Evolutionary conservation across 176 grass and related monocot genomes (phyloP), one percentile per base, ranked within the genome.

Genomic region (Hsuehochloa calcarea): DNA sequence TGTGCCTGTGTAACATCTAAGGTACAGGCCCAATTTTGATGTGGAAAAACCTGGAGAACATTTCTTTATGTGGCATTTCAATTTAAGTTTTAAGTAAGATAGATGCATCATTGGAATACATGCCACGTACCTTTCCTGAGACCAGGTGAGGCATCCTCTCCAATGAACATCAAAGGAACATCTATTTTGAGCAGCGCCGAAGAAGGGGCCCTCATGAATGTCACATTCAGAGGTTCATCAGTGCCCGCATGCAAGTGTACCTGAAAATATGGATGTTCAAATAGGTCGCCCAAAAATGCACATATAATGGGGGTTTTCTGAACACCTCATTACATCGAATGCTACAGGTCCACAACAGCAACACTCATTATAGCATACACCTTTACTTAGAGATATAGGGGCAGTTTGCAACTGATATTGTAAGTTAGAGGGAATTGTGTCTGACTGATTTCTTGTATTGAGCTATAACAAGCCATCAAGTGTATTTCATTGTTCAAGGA

Each of bases 61-160:
- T 68, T 38, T 62, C 3, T 80, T 12, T 6, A 17, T 60, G 76
- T 44, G 37, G 25, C 17, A 31, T 85, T 50, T 50, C n/a, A 17
- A 25, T 54, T 19, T 37, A 37, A 46, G 44, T 46, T 23, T 40
- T 23, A 71, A 3, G 20, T 4, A 64, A 83, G 5, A 84, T 39
- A 59, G 15, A 78, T 50, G 67, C 14, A 72, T 4, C 25, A 66
- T 12, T 20, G 19, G 5, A 59, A 82, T 15, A 12, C 37, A 65
- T 73, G 35, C 22, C 65, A 51, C 51, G 49, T 64, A 99, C 96
- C 96, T 96, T 92, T 94, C 85, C 85, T 84, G 55, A 99, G 87
- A 83, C 96, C 96, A 86, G 96, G 96, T 39, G 96, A 99, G 72
- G 96, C 88, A 86, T 99, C 93, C 16, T 96, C 91, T 82, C 93